Conservation (phyloP, 2,329 filamentous ascomycete species). For the Fusarium hainanense region DNA sequence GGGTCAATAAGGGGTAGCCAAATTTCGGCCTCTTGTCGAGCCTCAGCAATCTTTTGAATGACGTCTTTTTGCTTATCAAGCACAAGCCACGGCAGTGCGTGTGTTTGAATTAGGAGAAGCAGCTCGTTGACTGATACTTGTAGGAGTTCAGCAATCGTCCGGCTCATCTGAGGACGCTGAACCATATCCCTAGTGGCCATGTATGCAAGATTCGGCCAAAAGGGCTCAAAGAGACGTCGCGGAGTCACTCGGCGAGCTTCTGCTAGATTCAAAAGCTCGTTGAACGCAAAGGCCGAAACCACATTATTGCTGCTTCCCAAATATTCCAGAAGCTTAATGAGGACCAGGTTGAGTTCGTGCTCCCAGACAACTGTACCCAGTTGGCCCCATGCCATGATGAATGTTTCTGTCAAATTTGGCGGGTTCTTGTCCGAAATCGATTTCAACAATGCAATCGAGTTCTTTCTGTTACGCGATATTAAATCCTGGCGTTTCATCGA, state of each 20-base stretch:
- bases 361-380: constrained; percentile 81
- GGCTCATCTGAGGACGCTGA: constrained; percentile 82
- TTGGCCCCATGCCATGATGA: constrained; percentile 87
- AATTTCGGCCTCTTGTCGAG: constrained; percentile 75
- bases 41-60: constrained; percentile 82
- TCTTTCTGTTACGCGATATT: constrained; percentile 65
- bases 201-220: constrained; percentile 88
- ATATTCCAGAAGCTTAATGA: constrained; percentile 87
- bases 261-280: constrained; percentile 81
- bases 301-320: constrained; percentile 85
- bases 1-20: constrained; percentile 66
- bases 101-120: constrained; percentile 78
- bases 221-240: constrained; percentile 81
- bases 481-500: constrained; percentile 41
- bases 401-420: constrained; percentile 79
- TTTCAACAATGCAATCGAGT: constrained; percentile 76
- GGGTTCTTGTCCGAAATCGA: constrained; percentile 76
- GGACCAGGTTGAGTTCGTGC: constrained; percentile 85
- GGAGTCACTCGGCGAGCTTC: constrained; percentile 70
- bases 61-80: constrained; percentile 80
- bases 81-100: constrained; percentile 89
- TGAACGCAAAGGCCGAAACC: constrained; percentile 83
- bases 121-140: constrained; percentile 80
- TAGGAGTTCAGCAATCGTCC: constrained; percentile 83
- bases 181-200: constrained; percentile 84